These are phyloP conservation scores for Zygotorulaspora mrakii DNA, from an alignment of 1,139 yeast species.

Conservation along the genomic window DNA sequence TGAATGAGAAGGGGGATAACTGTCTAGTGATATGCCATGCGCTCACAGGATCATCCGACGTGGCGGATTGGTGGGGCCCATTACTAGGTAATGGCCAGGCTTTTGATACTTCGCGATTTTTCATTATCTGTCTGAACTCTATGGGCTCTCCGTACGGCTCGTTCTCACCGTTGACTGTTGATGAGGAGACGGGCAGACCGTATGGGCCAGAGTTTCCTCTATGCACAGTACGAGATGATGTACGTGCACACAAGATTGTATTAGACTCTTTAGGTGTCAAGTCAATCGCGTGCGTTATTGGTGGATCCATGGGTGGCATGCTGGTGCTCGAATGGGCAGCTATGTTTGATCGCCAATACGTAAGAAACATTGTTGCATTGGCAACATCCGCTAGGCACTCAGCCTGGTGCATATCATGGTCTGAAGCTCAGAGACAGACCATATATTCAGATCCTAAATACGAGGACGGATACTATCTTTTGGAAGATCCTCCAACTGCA, in stretches of 20 bases:
- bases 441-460: conserved; percentile 93
- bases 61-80: conserved; percentile 99
- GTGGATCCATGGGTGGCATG: conserved; percentile 99
- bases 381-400: conserved; percentile 94
- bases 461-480: conserved; percentile 76
- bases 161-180: conserved; percentile 80
- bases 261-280: conserved; percentile 69
- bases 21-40: conserved; percentile 92
- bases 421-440: conserved; percentile 95
- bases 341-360: conserved; percentile 67
- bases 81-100: conserved; percentile 80
- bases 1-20: conserved; percentile 64
- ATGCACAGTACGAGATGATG: conserved; percentile 88
- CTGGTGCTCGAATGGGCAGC: conserved; percentile 78
- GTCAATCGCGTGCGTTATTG: conserved; percentile 78
- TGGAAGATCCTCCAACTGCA: conserved; percentile 72
- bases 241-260: conserved; percentile 70
- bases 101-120: conserved; percentile 84
- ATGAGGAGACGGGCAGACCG: conserved; percentile 64
- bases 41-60: conserved; percentile 91
- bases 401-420: conserved; percentile 99
- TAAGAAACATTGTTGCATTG: conserved; percentile 68
- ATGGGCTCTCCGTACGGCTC: conserved; percentile 96
- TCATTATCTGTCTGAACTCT: conserved; percentile 81
- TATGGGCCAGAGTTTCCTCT: conserved; percentile 96